phyloP scores from a whole-genome alignment of 2,329 filamentous ascomycete species.

The Aspergillus spinulosporus region DNA sequence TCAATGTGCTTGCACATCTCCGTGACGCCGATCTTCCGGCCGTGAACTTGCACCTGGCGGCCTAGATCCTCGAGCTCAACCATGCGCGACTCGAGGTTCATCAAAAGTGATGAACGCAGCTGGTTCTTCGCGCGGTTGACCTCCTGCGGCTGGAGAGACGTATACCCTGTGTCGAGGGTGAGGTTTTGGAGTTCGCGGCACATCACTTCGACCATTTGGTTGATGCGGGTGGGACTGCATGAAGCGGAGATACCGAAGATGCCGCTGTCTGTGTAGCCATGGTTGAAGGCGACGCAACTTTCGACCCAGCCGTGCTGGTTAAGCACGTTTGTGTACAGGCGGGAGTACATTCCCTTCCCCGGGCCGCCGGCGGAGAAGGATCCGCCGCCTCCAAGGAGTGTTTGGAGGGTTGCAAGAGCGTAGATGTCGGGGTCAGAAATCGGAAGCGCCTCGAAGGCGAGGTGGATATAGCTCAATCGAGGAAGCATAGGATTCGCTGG shows the following conservation, averaged over 20 bases:
- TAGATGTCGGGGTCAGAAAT: constrained; percentile 93
- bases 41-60: constrained; percentile 94
- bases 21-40: constrained; percentile 81
- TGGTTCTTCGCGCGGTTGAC: constrained; percentile 96
- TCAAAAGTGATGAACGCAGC: constrained; percentile 81
- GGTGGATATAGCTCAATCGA: constrained; percentile 85
- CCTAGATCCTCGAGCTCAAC: constrained; percentile 96
- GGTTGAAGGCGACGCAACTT: constrained; percentile 93
- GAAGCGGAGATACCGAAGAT: constrained; percentile 91
- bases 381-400: constrained; percentile 89
- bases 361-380: constrained; percentile 96
- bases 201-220: constrained; percentile 90
- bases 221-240: constrained; percentile 75
- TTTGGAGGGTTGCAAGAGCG: constrained; percentile 91
- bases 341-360: constrained; percentile 98
- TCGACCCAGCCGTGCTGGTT: constrained; percentile 99
- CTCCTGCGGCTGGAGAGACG: constrained; percentile 70
- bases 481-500: constrained; percentile 75
- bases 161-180: constrained; percentile 72
- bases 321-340: constrained; percentile 94
- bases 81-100: constrained; percentile 98
- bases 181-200: constrained; percentile 82
- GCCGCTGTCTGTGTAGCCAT: constrained; percentile 93
- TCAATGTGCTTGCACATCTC: constrained; percentile 94
- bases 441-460: constrained; percentile 92